Conservation (phyloP, 2,329 filamentous ascomycete genomes). For the Aspergillus vadensis region DNA sequence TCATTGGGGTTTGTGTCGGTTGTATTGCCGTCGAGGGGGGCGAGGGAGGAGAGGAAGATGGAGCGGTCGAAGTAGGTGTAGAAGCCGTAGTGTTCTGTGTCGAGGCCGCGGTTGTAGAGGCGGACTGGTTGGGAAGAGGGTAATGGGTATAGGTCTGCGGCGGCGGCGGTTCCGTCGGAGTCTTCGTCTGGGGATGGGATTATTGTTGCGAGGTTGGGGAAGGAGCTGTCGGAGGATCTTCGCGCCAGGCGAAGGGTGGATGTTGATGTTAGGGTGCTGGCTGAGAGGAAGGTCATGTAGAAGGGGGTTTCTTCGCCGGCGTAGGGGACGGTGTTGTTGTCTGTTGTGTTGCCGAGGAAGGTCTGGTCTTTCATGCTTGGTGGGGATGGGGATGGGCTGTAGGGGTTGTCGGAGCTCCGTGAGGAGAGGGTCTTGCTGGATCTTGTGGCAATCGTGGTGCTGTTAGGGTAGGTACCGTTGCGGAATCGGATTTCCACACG, state of each 20-base stretch:
- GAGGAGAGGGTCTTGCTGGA: slow-evolving; percentile 29
- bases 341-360: slow-evolving; percentile 85
- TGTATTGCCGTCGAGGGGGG: slow-evolving; percentile 47
- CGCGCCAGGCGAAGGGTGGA: slow-evolving; percentile 45
- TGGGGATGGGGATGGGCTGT: slow-evolving; percentile 49
- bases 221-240: slow-evolving; percentile 32
- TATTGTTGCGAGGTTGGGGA: slow-evolving; percentile 52
- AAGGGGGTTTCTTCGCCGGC: slow-evolving; percentile 87
- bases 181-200: slow-evolving; percentile 67
- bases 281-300: slow-evolving; percentile 71
- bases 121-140: slow-evolving; percentile 73
- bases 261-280: slow-evolving; percentile 29
- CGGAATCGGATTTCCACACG: slow-evolving; percentile 70
- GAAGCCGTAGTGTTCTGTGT: slow-evolving; percentile 88
- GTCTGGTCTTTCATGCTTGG: slow-evolving; percentile 66
- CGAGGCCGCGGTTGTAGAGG: slow-evolving; percentile 78
- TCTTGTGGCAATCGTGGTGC: slow-evolving; percentile 57
- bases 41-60: slow-evolving; percentile 72
- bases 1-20: slow-evolving; percentile 44
- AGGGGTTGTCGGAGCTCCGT: slow-evolving; percentile 39
- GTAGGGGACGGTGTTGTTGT: slow-evolving; percentile 70
- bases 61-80: slow-evolving; percentile 89
- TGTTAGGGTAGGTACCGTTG: slow-evolving; percentile 60
- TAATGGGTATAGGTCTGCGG: slow-evolving; percentile 71
- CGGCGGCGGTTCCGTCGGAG: slow-evolving; percentile 69